These are phyloP conservation scores for Fomitopsis serialis DNA, from an alignment of 768 basidiomycete genomes.

Conservation along the genomic window DNA sequence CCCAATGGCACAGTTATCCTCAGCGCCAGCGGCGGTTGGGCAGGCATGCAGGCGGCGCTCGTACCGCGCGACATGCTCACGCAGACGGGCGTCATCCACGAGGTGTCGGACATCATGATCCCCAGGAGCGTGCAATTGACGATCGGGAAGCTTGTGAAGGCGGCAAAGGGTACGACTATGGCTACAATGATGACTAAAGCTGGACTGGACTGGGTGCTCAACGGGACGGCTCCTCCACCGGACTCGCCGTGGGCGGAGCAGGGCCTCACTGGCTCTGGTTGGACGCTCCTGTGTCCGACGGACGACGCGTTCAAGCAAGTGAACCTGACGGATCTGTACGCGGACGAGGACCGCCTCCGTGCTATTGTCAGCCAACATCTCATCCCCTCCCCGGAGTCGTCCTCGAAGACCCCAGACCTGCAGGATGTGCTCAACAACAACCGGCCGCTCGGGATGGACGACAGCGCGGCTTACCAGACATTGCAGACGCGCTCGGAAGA, in stretches of 20 bases:
- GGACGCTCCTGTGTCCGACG: slow-evolving; percentile 88
- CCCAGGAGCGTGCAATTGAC: slow-evolving; percentile 85
- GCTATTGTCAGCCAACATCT: slow-evolving; percentile 74
- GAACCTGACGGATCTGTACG: slow-evolving; percentile 73
- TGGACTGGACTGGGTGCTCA: slow-evolving; percentile 86
- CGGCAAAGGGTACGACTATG: slow-evolving; percentile 89
- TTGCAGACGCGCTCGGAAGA: slow-evolving; percentile 59
- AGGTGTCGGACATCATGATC: slow-evolving; percentile 78
- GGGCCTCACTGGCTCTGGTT: slow-evolving; percentile 48
- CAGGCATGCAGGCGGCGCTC: slow-evolving; percentile 57
- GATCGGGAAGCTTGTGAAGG: slow-evolving; percentile 84
- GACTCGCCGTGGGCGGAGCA: slow-evolving; percentile 59
- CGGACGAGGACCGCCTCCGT: slow-evolving; percentile 46
- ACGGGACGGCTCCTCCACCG: slow-evolving; percentile 76
- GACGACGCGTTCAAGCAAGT: slow-evolving; percentile 88
- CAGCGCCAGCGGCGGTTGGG: slow-evolving; percentile 74
- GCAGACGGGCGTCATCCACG: slow-evolving; percentile 86
- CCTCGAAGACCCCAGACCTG: not conserved
- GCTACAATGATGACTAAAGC: slow-evolving; percentile 74
- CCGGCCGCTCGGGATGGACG: slow-evolving; percentile 65
- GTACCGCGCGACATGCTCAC: slow-evolving; percentile 70
- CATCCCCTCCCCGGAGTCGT: slow-evolving; percentile 32
- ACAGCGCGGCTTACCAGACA: slow-evolving; percentile 71
- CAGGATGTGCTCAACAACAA: slow-evolving; percentile 51
- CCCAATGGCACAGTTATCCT: slow-evolving; percentile 41